phyloP scores from a whole-genome alignment of 306 rosid species.

The Cicer bijugum region DNA sequence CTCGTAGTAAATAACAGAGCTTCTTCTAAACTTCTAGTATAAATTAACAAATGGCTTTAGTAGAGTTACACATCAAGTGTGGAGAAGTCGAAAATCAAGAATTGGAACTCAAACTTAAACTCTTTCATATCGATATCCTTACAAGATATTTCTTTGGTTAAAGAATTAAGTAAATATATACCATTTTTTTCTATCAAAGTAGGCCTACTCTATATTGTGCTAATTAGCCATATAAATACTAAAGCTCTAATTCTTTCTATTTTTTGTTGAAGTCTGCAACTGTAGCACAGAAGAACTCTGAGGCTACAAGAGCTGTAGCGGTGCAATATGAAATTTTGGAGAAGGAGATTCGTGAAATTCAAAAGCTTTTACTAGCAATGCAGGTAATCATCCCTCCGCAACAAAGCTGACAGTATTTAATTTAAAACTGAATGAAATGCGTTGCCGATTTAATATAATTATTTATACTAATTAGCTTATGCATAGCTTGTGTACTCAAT shows the following conservation, averaged over 20 bases:
- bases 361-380: conserved; percentile 81
- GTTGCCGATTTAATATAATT: too few species aligned
- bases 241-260: conserved; percentile 36
- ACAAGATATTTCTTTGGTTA: too few species aligned
- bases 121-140: too few species aligned
- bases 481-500: too few species aligned
- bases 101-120: too few species aligned
- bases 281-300: conserved; percentile 74
- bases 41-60: too few species aligned
- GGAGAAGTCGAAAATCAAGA: too few species aligned
- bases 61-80: too few species aligned
- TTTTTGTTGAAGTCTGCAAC: conserved; percentile 68
- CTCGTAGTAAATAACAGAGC: too few species aligned
- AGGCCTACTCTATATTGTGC: neutral
- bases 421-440: neutral
- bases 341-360: conserved; percentile 88
- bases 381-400: conserved; percentile 58
- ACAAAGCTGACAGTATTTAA: neutral
- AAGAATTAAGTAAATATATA: too few species aligned
- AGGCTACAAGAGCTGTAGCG: conserved; percentile 80
- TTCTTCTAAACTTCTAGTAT: too few species aligned
- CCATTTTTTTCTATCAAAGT: neutral
- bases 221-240: conserved; percentile 3
- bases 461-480: too few species aligned
- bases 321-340: conserved; percentile 73